Evolutionary conservation across 768 basidiomycete species (phyloP).

Genomic region (Trametes gibbosa): DNA sequence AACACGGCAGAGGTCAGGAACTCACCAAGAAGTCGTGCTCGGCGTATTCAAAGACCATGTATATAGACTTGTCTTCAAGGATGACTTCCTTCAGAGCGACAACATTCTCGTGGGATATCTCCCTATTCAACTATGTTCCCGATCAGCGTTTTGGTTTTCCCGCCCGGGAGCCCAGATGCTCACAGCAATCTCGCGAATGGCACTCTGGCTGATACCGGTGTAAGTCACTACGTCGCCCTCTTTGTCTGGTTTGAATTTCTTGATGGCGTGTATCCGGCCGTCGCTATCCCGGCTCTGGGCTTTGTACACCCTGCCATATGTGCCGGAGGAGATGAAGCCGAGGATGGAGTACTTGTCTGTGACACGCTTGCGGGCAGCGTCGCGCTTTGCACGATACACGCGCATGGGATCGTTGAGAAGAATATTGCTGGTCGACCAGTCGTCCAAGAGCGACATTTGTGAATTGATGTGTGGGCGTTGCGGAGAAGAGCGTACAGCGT

Average conservation of each 20-base stretch:
- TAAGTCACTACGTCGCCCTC: conserved; percentile 96
- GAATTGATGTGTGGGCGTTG: not conserved
- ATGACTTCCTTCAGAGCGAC: conserved; percentile 93
- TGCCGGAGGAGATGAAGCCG: conserved; percentile 97
- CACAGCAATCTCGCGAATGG: conserved; percentile 94
- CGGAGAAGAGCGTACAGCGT: not conserved
- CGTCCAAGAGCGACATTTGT: conserved; percentile 30
- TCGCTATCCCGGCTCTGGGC: conserved; percentile 76
- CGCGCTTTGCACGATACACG: conserved; percentile 77
- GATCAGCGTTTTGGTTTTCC: too few relatives aligned
- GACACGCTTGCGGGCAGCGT: conserved; percentile 63
- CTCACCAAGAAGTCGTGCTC: conserved; percentile 94
- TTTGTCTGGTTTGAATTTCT: conserved; percentile 99
- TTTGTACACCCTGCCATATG: conserved; percentile 99
- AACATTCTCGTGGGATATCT: conserved; percentile 88
- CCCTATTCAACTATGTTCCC: conserved; percentile 69
- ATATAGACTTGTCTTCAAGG: conserved; percentile 96
- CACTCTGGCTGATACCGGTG: conserved; percentile 97
- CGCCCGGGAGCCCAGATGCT: too few relatives aligned
- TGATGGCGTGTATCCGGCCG: conserved; percentile 84
- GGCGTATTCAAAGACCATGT: conserved; percentile 99
- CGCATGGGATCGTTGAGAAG: conserved; percentile 75
- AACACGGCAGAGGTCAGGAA: conserved; percentile 23
- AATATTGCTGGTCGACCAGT: conserved; percentile 31
- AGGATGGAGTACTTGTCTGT: conserved; percentile 85